Evolutionary conservation across 345 rosid species (phyloP), one percentile per base, ranked within the genome.

Genomic region (Euphorbia tirucalli): DNA sequence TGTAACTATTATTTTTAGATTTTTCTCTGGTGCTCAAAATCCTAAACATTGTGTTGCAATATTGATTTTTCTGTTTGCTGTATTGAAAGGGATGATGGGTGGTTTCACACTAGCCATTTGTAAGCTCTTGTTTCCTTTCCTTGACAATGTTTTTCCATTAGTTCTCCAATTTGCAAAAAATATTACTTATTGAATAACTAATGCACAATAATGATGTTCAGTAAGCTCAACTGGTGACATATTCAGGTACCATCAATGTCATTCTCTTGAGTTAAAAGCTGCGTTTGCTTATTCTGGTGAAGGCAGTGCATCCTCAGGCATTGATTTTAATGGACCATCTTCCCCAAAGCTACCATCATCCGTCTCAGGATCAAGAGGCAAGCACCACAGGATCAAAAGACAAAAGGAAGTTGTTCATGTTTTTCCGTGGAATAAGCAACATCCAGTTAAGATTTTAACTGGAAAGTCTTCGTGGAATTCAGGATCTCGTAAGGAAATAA

Each of bases 301-400:
- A 72, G 78, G 74, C 49, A 66, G 61, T 61, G 7, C 32, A 30
- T 49, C 58, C 60, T 66, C 68, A 8, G 78, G 77, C 48, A 73
- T 75, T 15, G 85, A 78, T 52, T 50, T 69, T 18, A 50, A 64
- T 19, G 78, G 69, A 22, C 54, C 48, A 61, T 69, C 72, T 63
- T 86, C 90, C 9, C 85, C 87, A 0, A 69, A 76, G 25, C 79
- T 83, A 67, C 85, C 90, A 22, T 71, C 78, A 32, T 85, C 89
- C 0, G 89, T 88, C 39, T 86, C 89, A 28, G 76, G 80, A 81
- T 89, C 93, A 54, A 84, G 89, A 75, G 90, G 93, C 25, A 87
- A 84, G 73, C 84, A 85, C 70, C 83, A 78, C 67, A 55, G 35
- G 39, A 79, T 75, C 74, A 75, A 75, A 72, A 81, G 70, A 54